Base-by-base conservation (phyloP, 1,284 basidiomycete genomes). In the Ceratobasidium sp. region DNA sequence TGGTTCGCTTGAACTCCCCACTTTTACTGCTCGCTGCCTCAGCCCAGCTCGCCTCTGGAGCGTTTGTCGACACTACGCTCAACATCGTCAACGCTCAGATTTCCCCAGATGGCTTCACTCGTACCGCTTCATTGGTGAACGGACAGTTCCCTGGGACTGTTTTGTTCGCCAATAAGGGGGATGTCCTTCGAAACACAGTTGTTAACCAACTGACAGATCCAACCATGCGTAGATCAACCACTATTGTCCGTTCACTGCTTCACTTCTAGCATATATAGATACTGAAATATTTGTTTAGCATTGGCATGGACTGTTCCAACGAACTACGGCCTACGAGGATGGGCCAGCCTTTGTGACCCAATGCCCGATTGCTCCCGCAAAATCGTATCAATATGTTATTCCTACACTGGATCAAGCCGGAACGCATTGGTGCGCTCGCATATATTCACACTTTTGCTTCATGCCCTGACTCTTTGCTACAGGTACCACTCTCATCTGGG, bases 331-430 rank as follows among this genome's bases (percentile, higher is more conserved):
- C 81, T 77, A 85, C 23, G 73, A 76, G 28, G 73, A 76, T 56
- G 73, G 73, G 6, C 73, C 73, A 2, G 73, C 73, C 2, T 85
- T 85, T 63, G 86, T 89, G 18, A 87, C 84, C 42, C 88, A 89
- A 80, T 91, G 90, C 81, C 89, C 89, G 1, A 89, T 91, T 77
- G 85, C 86, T 1, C 83, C 88, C 0, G 85, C 85, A 0, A 81
- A 85, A 26, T 85, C 85, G 7, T 91, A 89, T 84, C 84, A 87
- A 26, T 91, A 89, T 83, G 82, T 82, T 60, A 88, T 87, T 80
- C 85, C 82, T 23, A 81, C 85, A n/a, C 55, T 67, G 66, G 82
- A 82, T 56, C 86, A 86, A 72, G 84, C 79, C 82, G 88, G 83
- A 82, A 86, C 86, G 13, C 87, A 85, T 78, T 89, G 89, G 86